These are phyloP conservation scores for Fomitopsis pinicola DNA, from an alignment of 1,284 basidiomycete species.

Conservation along the genomic window DNA sequence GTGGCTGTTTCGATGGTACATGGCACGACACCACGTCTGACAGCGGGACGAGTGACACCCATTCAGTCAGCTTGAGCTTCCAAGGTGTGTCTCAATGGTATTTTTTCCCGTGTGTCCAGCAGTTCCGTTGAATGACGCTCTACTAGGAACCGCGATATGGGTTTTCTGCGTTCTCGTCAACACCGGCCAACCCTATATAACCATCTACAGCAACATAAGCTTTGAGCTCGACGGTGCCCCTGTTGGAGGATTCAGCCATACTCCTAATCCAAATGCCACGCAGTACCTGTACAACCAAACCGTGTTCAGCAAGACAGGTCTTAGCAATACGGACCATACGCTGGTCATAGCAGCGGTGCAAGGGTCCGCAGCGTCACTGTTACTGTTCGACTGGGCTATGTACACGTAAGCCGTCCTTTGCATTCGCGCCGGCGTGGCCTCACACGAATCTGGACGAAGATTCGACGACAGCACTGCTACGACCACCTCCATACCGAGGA, in stretches of 20 bases:
- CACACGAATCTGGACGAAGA: no score
- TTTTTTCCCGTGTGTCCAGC: not conserved
- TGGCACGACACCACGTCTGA: not conserved
- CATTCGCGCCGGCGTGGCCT: no score
- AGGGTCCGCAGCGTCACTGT: not conserved
- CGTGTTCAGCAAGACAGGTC: not conserved
- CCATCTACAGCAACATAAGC: not conserved
- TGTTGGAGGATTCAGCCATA: not conserved
- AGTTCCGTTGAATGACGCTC: not conserved
- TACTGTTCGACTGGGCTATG: not conserved
- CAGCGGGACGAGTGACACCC: not conserved
- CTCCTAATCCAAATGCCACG: not conserved
- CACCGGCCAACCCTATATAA: not conserved
- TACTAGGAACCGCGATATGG: not conserved
- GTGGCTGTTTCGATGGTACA: not conserved
- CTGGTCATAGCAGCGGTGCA: not conserved
- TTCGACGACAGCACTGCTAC: no score
- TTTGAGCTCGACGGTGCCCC: not conserved
- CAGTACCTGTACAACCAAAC: not conserved
- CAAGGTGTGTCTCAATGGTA: not conserved
- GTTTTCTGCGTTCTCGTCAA: not conserved
- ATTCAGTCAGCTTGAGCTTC: not conserved
- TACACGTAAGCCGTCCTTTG: not conserved
- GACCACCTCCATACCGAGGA: no score
- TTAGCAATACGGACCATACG: not conserved